These are phyloP conservation scores for Chalciporus sp. DNA, from an alignment of 1,284 basidiomycete genomes.

Conservation along the genomic window DNA sequence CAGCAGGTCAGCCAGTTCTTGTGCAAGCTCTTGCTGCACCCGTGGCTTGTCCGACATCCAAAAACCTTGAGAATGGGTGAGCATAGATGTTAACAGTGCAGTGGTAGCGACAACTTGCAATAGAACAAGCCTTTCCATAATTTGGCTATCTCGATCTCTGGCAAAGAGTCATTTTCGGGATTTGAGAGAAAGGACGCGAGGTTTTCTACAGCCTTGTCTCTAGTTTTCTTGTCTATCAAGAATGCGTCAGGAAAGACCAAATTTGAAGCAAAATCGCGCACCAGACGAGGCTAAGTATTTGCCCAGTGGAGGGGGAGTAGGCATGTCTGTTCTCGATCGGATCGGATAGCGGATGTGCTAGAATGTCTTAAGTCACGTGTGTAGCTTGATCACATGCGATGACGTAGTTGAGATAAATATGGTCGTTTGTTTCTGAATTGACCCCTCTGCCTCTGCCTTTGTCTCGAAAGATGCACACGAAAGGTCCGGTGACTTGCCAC, in stretches of 20 bases:
- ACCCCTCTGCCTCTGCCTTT: too few species aligned
- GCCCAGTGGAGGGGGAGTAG: conserved; percentile 63
- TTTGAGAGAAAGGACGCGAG: conserved; percentile 77
- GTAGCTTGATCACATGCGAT: background rate
- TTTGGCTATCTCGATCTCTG: conserved; percentile 82
- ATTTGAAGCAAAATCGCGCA: conserved; percentile 37
- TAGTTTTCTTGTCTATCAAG: conserved; percentile 77
- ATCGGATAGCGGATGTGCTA: conserved; percentile 24
- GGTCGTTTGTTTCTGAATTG: too few species aligned
- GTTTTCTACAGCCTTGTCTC: conserved; percentile 86
- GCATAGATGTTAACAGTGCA: background rate
- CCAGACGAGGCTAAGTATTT: conserved; percentile 92
- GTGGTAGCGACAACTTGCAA: conserved; percentile 56
- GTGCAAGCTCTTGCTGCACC: conserved; percentile 90
- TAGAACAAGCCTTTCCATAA: conserved; percentile 99
- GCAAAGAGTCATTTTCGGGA: conserved; percentile 55
- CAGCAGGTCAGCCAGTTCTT: conserved; percentile 81
- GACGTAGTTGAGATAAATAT: too few species aligned
- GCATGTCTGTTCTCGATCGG: conserved; percentile 31
- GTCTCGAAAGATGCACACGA: conserved; percentile 40
- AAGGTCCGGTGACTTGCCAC: conserved; percentile 89
- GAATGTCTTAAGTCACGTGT: conserved; percentile 16
- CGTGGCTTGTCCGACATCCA: conserved; percentile 99
- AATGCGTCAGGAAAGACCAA: conserved; percentile 16
- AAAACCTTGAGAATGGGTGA: conserved; percentile 63